Evolutionary conservation across 305 asterid species (phyloP).

Genomic region (Fraxinus angustifolia): DNA sequence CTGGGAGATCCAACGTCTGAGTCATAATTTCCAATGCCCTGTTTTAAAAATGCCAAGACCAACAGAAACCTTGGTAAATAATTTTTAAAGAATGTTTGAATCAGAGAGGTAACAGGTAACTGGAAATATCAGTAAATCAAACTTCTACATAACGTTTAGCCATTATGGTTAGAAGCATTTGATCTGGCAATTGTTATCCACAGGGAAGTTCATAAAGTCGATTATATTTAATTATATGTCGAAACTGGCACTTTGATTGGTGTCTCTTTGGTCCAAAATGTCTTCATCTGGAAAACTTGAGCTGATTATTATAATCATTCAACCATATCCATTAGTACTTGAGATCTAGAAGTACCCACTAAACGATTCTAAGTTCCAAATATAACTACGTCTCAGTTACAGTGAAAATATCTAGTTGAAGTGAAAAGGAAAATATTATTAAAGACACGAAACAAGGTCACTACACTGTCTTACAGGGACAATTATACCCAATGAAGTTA

Average conservation of each 20-base stretch:
- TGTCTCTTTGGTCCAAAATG: background rate
- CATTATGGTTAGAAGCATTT: background rate
- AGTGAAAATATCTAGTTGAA: background rate
- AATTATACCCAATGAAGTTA: background rate
- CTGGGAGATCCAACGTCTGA: slow-evolving; percentile 64
- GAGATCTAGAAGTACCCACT: slow-evolving; percentile 6
- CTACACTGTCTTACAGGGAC: background rate
- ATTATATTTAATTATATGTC: background rate
- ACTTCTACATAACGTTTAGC: background rate
- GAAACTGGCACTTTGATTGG: background rate
- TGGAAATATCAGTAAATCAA: slow-evolving; percentile 11
- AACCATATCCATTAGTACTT: background rate
- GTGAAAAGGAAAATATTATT: background rate
- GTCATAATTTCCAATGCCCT: slow-evolving; percentile 70
- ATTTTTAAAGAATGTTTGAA: background rate
- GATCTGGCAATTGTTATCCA: background rate
- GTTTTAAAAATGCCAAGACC: slow-evolving; percentile 32
- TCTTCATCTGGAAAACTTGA: background rate
- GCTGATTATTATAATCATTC: background rate
- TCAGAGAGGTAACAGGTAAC: slow-evolving; percentile 7
- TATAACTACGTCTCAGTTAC: background rate
- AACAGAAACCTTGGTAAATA: slow-evolving; percentile 18
- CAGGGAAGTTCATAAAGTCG: background rate
- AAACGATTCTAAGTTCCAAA: slow-evolving; percentile 5
- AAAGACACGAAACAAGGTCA: background rate